A percentile compares a stretch with the other conserved stretches of the same genome.
Evolutionary conservation across 768 basidiomycete species (phyloP).

Genomic region (Mycena vulgaris): DNA sequence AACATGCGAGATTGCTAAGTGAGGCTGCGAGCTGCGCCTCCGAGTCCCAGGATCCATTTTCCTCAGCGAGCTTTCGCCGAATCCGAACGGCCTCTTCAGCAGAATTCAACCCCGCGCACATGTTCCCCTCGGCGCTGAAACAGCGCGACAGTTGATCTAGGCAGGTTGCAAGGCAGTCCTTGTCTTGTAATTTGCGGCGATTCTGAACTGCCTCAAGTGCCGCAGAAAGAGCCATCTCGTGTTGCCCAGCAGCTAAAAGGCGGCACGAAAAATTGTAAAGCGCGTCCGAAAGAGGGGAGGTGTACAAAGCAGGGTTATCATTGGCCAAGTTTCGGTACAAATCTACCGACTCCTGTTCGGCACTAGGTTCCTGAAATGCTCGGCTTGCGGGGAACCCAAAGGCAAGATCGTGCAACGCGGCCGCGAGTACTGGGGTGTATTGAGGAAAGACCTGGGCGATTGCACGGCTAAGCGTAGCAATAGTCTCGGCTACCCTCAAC

Average conservation of each 20-base stretch:
- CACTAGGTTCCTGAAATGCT: conserved; percentile 2
- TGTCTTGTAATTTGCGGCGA: conserved; percentile 23
- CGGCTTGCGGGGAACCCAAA: conserved; percentile 23
- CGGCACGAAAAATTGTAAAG: conserved; percentile 28
- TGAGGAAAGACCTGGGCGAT: conserved; percentile 18
- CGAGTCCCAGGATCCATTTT: conserved; percentile 3
- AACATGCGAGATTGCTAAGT: conserved; percentile 28
- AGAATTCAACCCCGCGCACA: conserved; percentile 7
- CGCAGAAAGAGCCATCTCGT: conserved; percentile 14
- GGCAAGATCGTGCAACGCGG: conserved; percentile 31
- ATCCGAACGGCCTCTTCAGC: conserved; percentile 34
- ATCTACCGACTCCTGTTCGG: conserved; percentile 24
- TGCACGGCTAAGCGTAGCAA: conserved; percentile 15
- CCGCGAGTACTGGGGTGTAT: conserved; percentile 25
- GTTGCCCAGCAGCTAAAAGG: conserved; percentile 17
- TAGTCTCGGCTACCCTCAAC: conserved; percentile 18
- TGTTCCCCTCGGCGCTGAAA: conserved; percentile 11
- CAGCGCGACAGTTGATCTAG: conserved; percentile 29
- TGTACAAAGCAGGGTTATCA: neutral
- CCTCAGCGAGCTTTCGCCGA: conserved; percentile 16
- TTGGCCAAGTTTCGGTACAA: conserved; percentile 31
- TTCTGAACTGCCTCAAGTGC: conserved; percentile 21
- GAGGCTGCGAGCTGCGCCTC: conserved; percentile 28
- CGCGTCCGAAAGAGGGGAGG: conserved; percentile 3
- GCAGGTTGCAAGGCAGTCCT: conserved; percentile 15